Evolutionary conservation across 2,329 filamentous ascomycete genomes (phyloP), one percentile per base, ranked within the genome.

Genomic region (Xylaria digitata): DNA sequence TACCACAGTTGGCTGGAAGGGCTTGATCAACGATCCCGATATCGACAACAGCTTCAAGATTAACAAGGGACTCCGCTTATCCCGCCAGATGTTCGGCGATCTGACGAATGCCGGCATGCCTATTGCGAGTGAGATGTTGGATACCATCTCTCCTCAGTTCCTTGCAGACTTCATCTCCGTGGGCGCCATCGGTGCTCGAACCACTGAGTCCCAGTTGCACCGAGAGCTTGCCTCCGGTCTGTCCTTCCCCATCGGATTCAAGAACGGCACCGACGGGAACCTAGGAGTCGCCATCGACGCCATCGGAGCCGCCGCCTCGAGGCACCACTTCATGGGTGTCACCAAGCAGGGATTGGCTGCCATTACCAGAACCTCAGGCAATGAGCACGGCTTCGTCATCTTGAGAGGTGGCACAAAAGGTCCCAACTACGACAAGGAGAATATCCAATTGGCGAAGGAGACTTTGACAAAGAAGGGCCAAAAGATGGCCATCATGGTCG

Each of bases 1-100:
- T 68, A 99, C 96, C 56, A 99, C 96, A 0, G 94, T 99, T 56
- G 96, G 96, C 78, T 99, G 96, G 96, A 99, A 99, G 84, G 96
- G 96, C 59, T 86, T 99, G 80, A 97, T 99, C 86, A 99, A 99
- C 82, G 96, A 99, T 80, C 96, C 96, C 2, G 94, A 98, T 76
- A 97, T 99, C 79, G 93, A 99, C 81, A 91, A 96, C 80, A 96
- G 91, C 77, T 99, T 92, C 90, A 89, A 97, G 84, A 99, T 99
- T 85, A 99, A 99, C 89, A 98, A 98, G 86, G 96, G 96, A 60
- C 87, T 99, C 63, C 89, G 93, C 34, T 89, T 97, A 64, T 95
- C 92, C n/a, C 88, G 96, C 75, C 91, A 97, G 83, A 87, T 99
- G 78, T 99, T 97, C 84, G 89, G 91, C 75, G 94, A 98, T 77